Conservation (phyloP, 2,329 filamentous ascomycete genomes). For the Polychaeton citri region DNA sequence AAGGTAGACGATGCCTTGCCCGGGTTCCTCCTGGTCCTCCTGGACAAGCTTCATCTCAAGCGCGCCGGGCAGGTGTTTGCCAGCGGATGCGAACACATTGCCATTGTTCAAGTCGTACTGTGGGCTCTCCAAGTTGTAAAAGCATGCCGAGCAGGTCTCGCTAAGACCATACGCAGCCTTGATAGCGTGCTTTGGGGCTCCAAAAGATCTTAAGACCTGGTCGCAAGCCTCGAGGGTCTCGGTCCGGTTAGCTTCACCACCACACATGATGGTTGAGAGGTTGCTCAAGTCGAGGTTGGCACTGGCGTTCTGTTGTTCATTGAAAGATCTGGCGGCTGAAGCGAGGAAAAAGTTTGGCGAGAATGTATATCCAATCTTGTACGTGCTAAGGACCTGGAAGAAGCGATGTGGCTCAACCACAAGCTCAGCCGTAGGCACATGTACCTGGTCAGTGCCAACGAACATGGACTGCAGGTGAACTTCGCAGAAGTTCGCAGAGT, state of each 20-base stretch:
- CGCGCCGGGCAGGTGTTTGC: constrained; percentile 6
- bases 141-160: constrained; percentile 13
- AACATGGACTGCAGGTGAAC: constrained; percentile 38
- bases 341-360: constrained; percentile 31
- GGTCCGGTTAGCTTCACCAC: constrained; percentile 32
- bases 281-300: constrained; percentile 16
- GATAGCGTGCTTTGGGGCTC: constrained; percentile 7
- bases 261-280: constrained; percentile 25
- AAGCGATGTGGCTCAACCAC: constrained; percentile 27
- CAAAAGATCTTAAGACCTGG: constrained; percentile 4
- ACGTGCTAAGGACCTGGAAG: constrained; percentile 26
- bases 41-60: constrained; percentile 8
- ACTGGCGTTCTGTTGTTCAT: constrained; percentile 3
- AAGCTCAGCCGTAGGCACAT: constrained; percentile 31
- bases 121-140: constrained; percentile 10
- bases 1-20: constrained; percentile 2
- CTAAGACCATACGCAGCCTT: constrained; percentile 11
- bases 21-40: neutral
- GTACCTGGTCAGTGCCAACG: constrained; percentile 31
- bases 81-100: constrained; percentile 9
- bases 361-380: constrained; percentile 32
- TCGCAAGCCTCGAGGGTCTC: constrained; percentile 7
- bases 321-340: constrained; percentile 5
- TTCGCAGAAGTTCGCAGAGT: constrained; percentile 40
- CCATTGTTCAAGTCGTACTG: constrained; percentile 6